Conservation (phyloP, 1,284 basidiomycete genomes). For the Austroboletus novae-zelandiae region DNA sequence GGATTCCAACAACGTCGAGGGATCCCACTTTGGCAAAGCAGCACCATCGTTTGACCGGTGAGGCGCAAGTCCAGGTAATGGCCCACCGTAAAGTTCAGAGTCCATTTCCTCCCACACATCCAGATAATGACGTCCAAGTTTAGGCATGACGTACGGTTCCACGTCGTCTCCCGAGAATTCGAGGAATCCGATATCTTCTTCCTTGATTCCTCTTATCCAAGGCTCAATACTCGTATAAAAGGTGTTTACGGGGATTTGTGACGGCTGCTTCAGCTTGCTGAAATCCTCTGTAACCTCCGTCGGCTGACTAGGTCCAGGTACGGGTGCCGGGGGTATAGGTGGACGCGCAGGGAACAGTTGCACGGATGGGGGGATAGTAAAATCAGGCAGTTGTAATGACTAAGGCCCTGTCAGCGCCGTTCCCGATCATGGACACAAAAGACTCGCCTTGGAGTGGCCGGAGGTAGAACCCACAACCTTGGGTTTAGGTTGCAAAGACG, state of each 20-base stretch:
- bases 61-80: slow-evolving; percentile 40
- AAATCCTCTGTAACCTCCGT: slow-evolving; percentile 85
- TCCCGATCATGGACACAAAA: slow-evolving; percentile 2
- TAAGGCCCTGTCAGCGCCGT: slow-evolving; percentile 25
- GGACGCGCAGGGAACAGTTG: slow-evolving; percentile 65
- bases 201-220: slow-evolving; percentile 80
- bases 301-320: slow-evolving; percentile 76
- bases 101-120: slow-evolving; percentile 94
- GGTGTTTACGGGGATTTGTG: slow-evolving; percentile 64
- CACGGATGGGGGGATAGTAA: slow-evolving; percentile 47
- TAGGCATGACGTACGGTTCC: slow-evolving; percentile 83
- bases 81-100: slow-evolving; percentile 46
- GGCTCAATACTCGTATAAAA: slow-evolving; percentile 87
- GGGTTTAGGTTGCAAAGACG: slow-evolving; percentile 44
- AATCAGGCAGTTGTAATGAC: slow-evolving; percentile 52
- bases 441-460: slow-evolving; percentile 51
- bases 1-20: slow-evolving; percentile 62
- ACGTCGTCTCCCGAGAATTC: slow-evolving; percentile 86
- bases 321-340: slow-evolving; percentile 62
- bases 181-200: slow-evolving; percentile 90
- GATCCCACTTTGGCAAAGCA: slow-evolving; percentile 60
- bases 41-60: slow-evolving; percentile 28
- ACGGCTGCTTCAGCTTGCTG: slow-evolving; percentile 73
- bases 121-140: slow-evolving; percentile 84
- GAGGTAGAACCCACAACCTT: slow-evolving; percentile 48